Evolutionary conservation across 2,329 filamentous ascomycete genomes (phyloP).

Genomic region (Boeremia exigua): DNA sequence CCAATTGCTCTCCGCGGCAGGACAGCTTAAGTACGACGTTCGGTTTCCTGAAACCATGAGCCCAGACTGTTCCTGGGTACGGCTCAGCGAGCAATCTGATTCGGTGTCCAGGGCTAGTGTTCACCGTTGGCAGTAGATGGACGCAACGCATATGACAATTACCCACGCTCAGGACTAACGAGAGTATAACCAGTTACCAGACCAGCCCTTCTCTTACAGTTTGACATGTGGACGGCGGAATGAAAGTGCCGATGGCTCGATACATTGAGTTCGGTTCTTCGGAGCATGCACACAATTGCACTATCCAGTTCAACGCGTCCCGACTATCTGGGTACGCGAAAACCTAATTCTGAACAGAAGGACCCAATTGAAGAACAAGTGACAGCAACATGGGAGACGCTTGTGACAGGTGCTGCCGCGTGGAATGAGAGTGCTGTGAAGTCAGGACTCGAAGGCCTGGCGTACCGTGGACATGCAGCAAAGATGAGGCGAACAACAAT

Average conservation of each 20-base stretch:
- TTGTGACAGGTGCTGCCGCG: not conserved
- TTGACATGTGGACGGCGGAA: not conserved
- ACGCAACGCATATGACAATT: not conserved
- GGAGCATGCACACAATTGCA: constrained; percentile 10
- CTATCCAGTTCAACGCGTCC: constrained; percentile 12
- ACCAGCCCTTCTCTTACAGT: not conserved
- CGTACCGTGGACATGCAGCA: not conserved
- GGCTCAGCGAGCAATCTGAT: not conserved
- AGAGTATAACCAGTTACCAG: not conserved
- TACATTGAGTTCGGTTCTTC: constrained; percentile 1
- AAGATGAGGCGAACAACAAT: constrained; percentile 8
- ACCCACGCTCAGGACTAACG: not conserved
- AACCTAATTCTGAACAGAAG: constrained; percentile 17
- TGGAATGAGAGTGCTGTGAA: not conserved
- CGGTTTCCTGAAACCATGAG: not conserved
- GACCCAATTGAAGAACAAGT: not conserved
- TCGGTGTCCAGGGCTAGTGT: not conserved
- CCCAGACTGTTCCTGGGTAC: too few relatives aligned
- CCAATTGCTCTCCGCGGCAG: constrained; percentile 1
- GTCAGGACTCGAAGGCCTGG: not conserved
- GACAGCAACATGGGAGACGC: not conserved
- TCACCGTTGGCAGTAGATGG: not conserved
- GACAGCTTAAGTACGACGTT: not conserved
- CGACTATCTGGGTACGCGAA: constrained; percentile 19
- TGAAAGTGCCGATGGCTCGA: not conserved